Evolutionary conservation across 148 eudicot species (phyloP).

Genomic region (Euryodendron excelsum): DNA sequence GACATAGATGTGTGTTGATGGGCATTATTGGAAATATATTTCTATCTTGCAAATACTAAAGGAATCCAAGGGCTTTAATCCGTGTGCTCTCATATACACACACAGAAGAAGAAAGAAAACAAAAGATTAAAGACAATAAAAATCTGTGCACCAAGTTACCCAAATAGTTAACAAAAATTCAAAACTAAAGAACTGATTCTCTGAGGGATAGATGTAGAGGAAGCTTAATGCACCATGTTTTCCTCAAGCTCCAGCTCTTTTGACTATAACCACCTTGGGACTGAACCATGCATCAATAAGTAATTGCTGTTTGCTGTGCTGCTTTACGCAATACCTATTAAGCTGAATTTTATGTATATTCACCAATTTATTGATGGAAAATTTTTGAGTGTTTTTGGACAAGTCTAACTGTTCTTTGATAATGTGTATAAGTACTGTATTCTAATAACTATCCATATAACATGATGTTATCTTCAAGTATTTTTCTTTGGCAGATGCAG

Average conservation of each 20-base stretch:
- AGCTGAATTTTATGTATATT: too few relatives aligned
- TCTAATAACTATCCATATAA: too few relatives aligned
- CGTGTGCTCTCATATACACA: not conserved
- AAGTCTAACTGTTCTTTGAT: too few relatives aligned
- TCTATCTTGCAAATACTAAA: not conserved
- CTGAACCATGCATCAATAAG: too few relatives aligned
- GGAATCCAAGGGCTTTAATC: not conserved
- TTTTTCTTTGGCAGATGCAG: not conserved
- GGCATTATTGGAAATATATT: not conserved
- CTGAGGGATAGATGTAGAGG: not conserved
- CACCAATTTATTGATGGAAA: too few relatives aligned
- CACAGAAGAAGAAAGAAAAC: not conserved
- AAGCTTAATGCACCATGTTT: too few relatives aligned
- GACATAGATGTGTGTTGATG: not conserved
- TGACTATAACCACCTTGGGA: too few relatives aligned
- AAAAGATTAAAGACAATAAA: not conserved
- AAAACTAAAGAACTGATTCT: not conserved
- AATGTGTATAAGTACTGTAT: too few relatives aligned
- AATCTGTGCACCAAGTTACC: not conserved
- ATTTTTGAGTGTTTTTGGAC: too few relatives aligned
- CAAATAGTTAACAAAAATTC: not conserved
- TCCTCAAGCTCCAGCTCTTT: too few relatives aligned
- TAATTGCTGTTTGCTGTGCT: too few relatives aligned
- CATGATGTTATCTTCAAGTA: not conserved
- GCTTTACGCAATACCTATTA: too few relatives aligned